Evolutionary conservation across 1,139 yeast species (phyloP).

Genomic region (Lodderomyces pseudojiufengensis): DNA sequence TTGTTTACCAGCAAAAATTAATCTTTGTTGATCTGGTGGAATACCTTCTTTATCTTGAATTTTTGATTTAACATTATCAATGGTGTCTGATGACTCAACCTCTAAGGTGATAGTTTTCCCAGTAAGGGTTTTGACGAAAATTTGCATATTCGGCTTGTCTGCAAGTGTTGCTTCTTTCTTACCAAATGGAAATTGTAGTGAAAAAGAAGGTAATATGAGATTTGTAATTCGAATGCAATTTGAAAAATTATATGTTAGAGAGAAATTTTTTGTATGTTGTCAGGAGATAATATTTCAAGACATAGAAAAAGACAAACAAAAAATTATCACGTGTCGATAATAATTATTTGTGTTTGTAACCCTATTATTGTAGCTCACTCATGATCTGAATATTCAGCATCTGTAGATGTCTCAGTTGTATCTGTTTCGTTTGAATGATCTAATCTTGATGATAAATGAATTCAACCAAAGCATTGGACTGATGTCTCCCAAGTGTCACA

Average conservation of each 20-base stretch:
- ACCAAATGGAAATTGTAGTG: conserved; percentile 26
- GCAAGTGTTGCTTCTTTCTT: conserved; percentile 51
- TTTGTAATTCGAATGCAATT: conserved; percentile 1
- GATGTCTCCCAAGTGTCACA: too few species aligned
- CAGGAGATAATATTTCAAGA: not conserved
- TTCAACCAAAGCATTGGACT: too few species aligned
- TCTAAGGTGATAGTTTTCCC: conserved; percentile 99
- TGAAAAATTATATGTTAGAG: not conserved
- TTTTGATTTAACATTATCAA: conserved; percentile 98
- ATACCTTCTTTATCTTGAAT: conserved; percentile 99
- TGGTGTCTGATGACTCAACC: conserved; percentile 98
- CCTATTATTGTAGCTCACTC: too few species aligned
- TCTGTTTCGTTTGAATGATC: too few species aligned
- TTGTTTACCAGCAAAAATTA: conserved; percentile 99
- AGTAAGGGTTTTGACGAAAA: conserved; percentile 97
- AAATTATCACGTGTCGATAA: conserved; percentile 1
- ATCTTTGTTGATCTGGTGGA: conserved; percentile 99
- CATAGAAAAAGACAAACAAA: not conserved
- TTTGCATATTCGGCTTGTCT: conserved; percentile 77
- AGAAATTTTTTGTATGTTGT: not conserved
- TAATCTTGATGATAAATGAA: too few species aligned
- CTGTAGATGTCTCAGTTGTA: too few species aligned
- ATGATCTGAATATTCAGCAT: too few species aligned
- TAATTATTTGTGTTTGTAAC: too few species aligned
- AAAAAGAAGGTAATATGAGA: conserved; percentile 3